Base-by-base conservation (phyloP, 257 asterid genomes). In the Petunia axillaris region DNA sequence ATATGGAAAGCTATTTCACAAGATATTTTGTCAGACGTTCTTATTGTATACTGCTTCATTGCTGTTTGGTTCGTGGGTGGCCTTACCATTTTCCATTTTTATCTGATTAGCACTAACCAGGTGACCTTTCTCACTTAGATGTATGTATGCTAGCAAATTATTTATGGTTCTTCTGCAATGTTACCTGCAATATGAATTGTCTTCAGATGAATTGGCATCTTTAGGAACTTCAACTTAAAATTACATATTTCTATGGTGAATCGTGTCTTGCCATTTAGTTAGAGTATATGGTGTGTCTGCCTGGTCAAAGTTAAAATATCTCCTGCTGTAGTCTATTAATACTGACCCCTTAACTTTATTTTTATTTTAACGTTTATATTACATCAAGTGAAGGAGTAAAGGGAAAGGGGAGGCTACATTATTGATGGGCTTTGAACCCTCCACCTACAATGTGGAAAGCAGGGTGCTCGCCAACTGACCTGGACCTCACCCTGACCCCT, bases 1-100 rank as follows among this genome's bases (percentile, higher is more conserved):
- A 64, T 89, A 46, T 85, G 85, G 92, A 88, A 78, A 77, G 93
- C 91, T 58, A 85, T 95, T 39, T 73, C 91, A 66, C 71, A 67
- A 11, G 99, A 95, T 83, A 66, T 86, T 85, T 64, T 93, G 83
- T 93, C 98, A 1, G 97, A 85, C 83, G 62, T 91, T 77, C 96
- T 95, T 71, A 88, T 93, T 2, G 83, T 90, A 59, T 95, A 93
- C 87, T 88, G 97, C 93, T 95, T 93, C 87, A 66, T 95, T 80
- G 85, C 97, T 0, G 85, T 92, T 79, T 95, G 98, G 99, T 93
- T 93, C 64, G 98, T 95, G 39, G 99, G 99, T 1, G 98, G 98
- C 82, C 91, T 95, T 46, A 82, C 97, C 0, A 85, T 83, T 81
- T 95, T 93, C 91, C 99, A 95, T 87, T 88, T 88, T 88, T 90